phyloP scores from a whole-genome alignment of 1,284 basidiomycete genomes.

The Ustilago shanxiensis region DNA sequence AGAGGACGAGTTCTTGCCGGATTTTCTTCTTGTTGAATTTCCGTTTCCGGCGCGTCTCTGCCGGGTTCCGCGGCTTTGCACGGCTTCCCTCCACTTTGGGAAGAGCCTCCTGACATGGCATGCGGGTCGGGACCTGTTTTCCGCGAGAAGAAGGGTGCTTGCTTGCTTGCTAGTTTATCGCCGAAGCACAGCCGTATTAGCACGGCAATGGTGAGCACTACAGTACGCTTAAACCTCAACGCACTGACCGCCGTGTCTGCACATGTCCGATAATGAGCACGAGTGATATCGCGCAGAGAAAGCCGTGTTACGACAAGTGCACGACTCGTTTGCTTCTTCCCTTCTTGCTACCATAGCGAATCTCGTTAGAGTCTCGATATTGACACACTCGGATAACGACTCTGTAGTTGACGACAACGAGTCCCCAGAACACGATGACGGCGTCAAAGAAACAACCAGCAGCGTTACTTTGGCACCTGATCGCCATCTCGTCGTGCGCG shows the following conservation, averaged over 20 bases:
- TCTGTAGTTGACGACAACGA: neutral
- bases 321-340: neutral
- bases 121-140: slow-evolving; percentile 1
- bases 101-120: neutral
- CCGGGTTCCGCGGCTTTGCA: slow-evolving; percentile 1
- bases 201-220: no score
- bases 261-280: no score
- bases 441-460: neutral
- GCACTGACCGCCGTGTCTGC: neutral
- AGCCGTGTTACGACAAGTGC: no score
- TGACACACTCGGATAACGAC: neutral
- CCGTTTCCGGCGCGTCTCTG: neutral
- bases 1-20: neutral
- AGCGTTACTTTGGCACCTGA: slow-evolving; percentile 26
- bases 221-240: neutral
- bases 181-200: neutral
- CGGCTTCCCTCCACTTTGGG: slow-evolving; percentile 3
- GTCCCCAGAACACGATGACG: slow-evolving; percentile 5
- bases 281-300: no score
- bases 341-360: neutral
- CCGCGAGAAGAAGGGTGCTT: neutral
- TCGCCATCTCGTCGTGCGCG: slow-evolving; percentile 33
- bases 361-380: neutral
- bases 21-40: neutral
- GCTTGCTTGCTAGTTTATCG: neutral